phyloP scores from a whole-genome alignment of 139 green algal species.

The Zygnema circumcarinatum region DNA sequence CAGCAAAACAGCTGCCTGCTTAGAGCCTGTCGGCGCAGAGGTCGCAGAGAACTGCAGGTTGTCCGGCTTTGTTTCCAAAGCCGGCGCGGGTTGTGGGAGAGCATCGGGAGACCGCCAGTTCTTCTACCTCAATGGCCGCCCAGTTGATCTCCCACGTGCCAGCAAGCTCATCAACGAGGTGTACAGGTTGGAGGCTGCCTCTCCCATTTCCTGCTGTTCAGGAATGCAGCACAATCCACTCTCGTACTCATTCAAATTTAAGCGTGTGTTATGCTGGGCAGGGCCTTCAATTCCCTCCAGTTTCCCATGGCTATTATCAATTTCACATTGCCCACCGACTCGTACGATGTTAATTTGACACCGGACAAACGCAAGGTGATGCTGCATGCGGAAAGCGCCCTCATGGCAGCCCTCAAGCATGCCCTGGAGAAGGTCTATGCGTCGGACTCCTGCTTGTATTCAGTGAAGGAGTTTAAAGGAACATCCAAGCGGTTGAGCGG shows the following conservation, averaged over 20 bases:
- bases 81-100: constrained; percentile 62
- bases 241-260: too few species aligned
- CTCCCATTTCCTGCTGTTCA: background rate
- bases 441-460: constrained; percentile 28
- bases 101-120: constrained; percentile 81
- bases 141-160: constrained; percentile 79
- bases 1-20: constrained; percentile 65
- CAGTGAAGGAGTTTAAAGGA: constrained; percentile 1
- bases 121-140: constrained; percentile 91
- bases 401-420: constrained; percentile 70
- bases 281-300: constrained; percentile 55
- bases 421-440: constrained; percentile 72
- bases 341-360: constrained; percentile 94
- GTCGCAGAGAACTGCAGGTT: constrained; percentile 23
- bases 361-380: constrained; percentile 91
- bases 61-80: constrained; percentile 76
- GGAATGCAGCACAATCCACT: too few species aligned
- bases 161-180: constrained; percentile 51
- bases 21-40: constrained; percentile 74
- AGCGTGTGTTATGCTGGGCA: too few species aligned
- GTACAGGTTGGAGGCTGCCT: constrained; percentile 36
- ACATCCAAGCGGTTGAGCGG: background rate
- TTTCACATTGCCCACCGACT: constrained; percentile 67
- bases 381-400: constrained; percentile 61
- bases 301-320: constrained; percentile 78